A percentile compares a stretch with the other conserved stretches of the same genome.
phyloP scores from a whole-genome alignment of 2,329 filamentous ascomycete species.

The Cladorrhinum sp. region DNA sequence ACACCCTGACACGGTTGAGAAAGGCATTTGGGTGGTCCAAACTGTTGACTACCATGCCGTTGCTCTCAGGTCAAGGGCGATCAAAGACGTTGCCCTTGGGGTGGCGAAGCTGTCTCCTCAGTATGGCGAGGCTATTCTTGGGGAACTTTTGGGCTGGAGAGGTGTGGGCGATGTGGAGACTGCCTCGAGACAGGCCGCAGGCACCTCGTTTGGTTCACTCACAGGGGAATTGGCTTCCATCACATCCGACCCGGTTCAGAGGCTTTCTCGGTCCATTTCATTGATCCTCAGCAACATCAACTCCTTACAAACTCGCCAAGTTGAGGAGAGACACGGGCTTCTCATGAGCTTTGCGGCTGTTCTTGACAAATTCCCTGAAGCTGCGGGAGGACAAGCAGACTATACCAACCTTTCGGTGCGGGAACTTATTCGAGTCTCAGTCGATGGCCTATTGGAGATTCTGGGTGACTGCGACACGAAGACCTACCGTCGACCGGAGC shows the following conservation, averaged over 20 bases:
- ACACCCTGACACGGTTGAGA: slow-evolving; percentile 77
- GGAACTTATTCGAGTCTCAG: slow-evolving; percentile 23
- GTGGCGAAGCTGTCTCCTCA: slow-evolving; percentile 67
- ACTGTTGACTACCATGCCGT: slow-evolving; percentile 91
- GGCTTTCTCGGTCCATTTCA: slow-evolving; percentile 35
- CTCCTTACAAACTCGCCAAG: slow-evolving; percentile 53
- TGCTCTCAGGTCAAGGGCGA: slow-evolving; percentile 78
- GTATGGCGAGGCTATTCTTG: slow-evolving; percentile 66
- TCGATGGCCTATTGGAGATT: slow-evolving; percentile 35
- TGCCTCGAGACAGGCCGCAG: slow-evolving; percentile 68
- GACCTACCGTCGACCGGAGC: slow-evolving; percentile 57
- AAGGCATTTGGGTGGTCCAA: slow-evolving; percentile 85
- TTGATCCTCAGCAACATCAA: slow-evolving; percentile 45
- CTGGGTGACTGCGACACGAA: slow-evolving; percentile 41
- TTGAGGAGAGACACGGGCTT: slow-evolving; percentile 68
- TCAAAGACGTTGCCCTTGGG: slow-evolving; percentile 69
- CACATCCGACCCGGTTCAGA: slow-evolving; percentile 22
- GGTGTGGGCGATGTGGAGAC: slow-evolving; percentile 80
- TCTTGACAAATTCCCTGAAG: slow-evolving; percentile 46
- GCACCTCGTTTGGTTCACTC: slow-evolving; percentile 63
- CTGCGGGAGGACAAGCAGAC: not conserved
- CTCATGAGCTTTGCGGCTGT: slow-evolving; percentile 60
- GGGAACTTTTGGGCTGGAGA: slow-evolving; percentile 76
- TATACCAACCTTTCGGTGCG: slow-evolving; percentile 1
- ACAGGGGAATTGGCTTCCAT: slow-evolving; percentile 39